Percentiles rank a stretch among this genome's conserved stretches.
phyloP scores from a whole-genome alignment of 2,329 filamentous ascomycete genomes.

The Colletotrichum brevisporum region DNA sequence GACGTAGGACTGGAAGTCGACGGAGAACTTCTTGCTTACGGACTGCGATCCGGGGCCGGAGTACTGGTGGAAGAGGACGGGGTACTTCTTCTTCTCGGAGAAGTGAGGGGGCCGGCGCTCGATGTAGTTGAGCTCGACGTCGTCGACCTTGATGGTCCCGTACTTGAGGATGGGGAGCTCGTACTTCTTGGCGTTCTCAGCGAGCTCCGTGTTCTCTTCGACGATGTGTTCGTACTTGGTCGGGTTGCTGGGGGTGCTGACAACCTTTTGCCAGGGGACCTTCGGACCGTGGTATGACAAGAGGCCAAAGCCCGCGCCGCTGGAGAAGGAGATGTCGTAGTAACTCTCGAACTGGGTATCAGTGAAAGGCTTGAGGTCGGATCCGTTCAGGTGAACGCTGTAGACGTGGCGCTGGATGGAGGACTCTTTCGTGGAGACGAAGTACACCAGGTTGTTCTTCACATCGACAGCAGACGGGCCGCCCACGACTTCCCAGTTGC shows the following conservation, averaged over 20 bases:
- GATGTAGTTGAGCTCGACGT: slow-evolving; percentile 78
- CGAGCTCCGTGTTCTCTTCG: slow-evolving; percentile 82
- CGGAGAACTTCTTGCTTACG: slow-evolving; percentile 82
- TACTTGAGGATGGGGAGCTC: slow-evolving; percentile 89
- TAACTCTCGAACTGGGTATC: slow-evolving; percentile 81
- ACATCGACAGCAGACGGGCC: slow-evolving; percentile 89
- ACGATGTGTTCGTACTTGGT: slow-evolving; percentile 77
- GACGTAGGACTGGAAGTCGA: slow-evolving; percentile 93
- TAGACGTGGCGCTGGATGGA: slow-evolving; percentile 94
- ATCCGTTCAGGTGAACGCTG: slow-evolving; percentile 87
- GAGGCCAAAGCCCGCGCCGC: slow-evolving; percentile 84
- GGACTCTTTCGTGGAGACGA: slow-evolving; percentile 86
- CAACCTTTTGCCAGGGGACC: slow-evolving; percentile 91
- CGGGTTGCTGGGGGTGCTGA: slow-evolving; percentile 82
- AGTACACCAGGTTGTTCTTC: slow-evolving; percentile 90
- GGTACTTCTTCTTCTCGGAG: slow-evolving; percentile 85
- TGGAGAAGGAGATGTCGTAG: slow-evolving; percentile 88
- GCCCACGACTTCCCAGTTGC: slow-evolving; percentile 91
- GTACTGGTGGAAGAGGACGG: slow-evolving; percentile 95
- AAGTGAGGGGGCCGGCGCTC: slow-evolving; percentile 95
- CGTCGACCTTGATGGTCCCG: slow-evolving; percentile 87
- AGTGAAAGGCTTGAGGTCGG: slow-evolving; percentile 79
- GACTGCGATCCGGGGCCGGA: slow-evolving; percentile 94
- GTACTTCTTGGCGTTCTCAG: slow-evolving; percentile 78
- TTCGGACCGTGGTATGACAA: slow-evolving; percentile 86